Evolutionary conservation across 352 stramenopile genomes (phyloP).

Genomic region (Phytophthora vignae): DNA sequence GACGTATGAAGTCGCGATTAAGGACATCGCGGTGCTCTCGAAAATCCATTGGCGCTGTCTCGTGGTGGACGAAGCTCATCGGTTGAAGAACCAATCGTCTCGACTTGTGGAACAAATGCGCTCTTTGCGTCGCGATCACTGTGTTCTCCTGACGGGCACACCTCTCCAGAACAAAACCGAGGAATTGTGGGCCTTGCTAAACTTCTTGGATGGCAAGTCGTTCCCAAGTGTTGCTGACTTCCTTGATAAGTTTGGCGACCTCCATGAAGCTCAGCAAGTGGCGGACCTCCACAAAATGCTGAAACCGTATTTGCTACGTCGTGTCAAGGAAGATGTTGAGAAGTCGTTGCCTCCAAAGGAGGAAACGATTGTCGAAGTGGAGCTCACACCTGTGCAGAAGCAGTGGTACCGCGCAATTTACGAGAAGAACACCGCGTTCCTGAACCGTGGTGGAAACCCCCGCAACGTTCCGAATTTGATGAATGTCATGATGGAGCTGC

Average conservation of each 20-base stretch:
- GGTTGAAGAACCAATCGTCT: conserved; percentile 89
- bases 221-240: conserved; percentile 96
- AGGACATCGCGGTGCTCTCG: conserved; percentile 92
- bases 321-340: conserved; percentile 92
- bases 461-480: conserved; percentile 91
- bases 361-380: conserved; percentile 92
- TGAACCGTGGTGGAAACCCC: conserved; percentile 82
- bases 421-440: conserved; percentile 96
- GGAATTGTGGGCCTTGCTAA: conserved; percentile 99
- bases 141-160: conserved; percentile 87
- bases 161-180: conserved; percentile 98
- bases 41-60: conserved; percentile 95
- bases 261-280: conserved; percentile 90
- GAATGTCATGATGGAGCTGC: conserved; percentile 94
- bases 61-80: conserved; percentile 91
- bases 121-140: conserved; percentile 81
- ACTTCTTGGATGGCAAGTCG: conserved; percentile 96
- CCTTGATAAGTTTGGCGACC: conserved; percentile 91
- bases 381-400: conserved; percentile 91
- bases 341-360: conserved; percentile 90
- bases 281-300: conserved; percentile 92
- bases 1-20: conserved; percentile 93
- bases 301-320: conserved; percentile 89
- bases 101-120: conserved; percentile 89
- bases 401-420: conserved; percentile 95